Evolutionary conservation across 768 basidiomycete genomes (phyloP).

Genomic region (Nevesoporus exiguus): DNA sequence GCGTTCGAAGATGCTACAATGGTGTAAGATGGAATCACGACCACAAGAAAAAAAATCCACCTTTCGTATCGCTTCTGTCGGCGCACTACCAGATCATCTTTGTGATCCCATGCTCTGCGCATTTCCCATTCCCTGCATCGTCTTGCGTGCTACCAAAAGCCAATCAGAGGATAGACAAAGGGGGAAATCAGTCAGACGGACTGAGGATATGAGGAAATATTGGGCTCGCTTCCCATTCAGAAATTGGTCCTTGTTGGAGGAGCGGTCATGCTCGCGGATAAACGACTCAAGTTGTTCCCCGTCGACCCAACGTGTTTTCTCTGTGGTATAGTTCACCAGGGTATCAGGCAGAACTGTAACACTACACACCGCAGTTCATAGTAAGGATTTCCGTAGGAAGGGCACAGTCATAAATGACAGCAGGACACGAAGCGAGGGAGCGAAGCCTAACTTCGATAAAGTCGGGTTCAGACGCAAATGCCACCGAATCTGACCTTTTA

Average conservation of each 20-base stretch:
- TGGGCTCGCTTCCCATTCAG: neutral
- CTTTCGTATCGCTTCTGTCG: neutral
- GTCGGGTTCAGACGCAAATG: no score
- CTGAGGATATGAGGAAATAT: neutral
- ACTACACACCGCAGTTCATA: neutral
- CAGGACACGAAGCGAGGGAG: neutral
- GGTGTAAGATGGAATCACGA: neutral
- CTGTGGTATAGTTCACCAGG: neutral
- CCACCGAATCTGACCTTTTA: neutral
- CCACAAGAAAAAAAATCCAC: neutral
- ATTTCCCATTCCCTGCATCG: neutral
- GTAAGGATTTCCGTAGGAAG: neutral
- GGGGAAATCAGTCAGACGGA: neutral
- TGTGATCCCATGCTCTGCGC: neutral
- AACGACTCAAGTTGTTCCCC: neutral
- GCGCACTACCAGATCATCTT: neutral
- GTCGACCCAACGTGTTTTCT: neutral
- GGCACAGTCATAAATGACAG: neutral
- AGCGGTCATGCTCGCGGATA: neutral
- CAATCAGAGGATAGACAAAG: neutral
- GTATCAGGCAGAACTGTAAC: neutral
- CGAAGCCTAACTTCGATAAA: neutral
- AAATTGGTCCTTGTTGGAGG: neutral
- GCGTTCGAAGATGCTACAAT: slow-evolving; percentile 11
- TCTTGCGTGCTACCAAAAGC: neutral